Conservation (phyloP, 2,329 filamentous ascomycete genomes). For the Phaeosphaeriaceae sp. region DNA sequence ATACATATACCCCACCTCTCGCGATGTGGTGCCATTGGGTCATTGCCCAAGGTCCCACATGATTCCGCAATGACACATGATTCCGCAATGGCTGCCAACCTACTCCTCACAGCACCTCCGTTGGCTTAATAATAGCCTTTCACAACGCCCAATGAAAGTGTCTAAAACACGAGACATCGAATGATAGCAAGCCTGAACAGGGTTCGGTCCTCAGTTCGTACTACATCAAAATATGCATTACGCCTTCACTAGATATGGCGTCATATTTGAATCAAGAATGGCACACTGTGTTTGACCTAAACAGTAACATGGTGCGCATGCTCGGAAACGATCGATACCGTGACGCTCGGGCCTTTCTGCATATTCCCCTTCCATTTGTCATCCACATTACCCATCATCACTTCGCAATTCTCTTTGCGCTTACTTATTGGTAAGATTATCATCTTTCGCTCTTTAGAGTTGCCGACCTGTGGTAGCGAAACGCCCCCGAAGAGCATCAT, state of each 20-base stretch:
- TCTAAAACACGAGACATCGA: no score
- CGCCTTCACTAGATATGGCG: neutral
- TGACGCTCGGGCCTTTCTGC: neutral
- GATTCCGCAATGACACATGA: neutral
- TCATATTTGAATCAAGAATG: neutral
- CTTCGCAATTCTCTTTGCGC: neutral
- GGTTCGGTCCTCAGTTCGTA: no score
- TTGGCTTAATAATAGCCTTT: neutral
- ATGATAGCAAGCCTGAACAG: no score
- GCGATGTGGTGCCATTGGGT: neutral
- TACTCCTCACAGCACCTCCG: neutral
- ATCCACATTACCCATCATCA: neutral
- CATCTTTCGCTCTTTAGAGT: no score
- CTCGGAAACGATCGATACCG: neutral
- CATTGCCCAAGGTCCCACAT: conserved; percentile 3
- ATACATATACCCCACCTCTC: conserved; percentile 6
- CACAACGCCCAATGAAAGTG: neutral
- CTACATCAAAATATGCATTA: neutral
- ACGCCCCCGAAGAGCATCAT: no score
- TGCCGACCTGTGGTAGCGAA: no score
- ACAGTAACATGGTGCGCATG: neutral
- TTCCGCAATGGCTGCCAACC: neutral
- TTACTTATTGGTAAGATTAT: no score
- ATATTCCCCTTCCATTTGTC: neutral
- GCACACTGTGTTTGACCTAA: neutral